Evolutionary conservation across 202 grass and related monocot genomes (phyloP).

Genomic region (Hordeum pubiflorum): DNA sequence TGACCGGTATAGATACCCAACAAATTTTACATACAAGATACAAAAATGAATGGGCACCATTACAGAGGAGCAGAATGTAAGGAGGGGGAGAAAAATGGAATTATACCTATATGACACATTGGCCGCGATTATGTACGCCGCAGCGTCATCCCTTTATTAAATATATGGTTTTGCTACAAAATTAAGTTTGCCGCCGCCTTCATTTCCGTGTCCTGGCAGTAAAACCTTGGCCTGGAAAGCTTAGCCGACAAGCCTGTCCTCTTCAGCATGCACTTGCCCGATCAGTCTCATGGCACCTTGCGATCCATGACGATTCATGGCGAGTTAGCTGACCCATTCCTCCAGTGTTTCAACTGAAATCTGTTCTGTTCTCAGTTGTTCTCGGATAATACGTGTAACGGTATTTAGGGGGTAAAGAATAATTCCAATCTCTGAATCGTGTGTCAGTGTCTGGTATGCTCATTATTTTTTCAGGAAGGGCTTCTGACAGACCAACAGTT

Average conservation of each 20-base stretch:
- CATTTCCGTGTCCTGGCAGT: conserved; percentile 32
- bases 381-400: conserved; percentile 4
- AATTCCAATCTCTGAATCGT: conserved; percentile 16
- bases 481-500: conserved; percentile 93
- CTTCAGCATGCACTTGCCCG: conserved; percentile 33
- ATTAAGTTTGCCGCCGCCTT: conserved; percentile 29
- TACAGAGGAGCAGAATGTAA: conserved; percentile 18
- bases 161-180: conserved; percentile 28
- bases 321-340: conserved; percentile 32
- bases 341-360: conserved; percentile 29
- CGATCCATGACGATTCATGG: conserved; percentile 43
- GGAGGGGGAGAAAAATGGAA: conserved; percentile 24
- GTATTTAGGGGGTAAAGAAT: conserved; percentile 35
- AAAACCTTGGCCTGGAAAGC: conserved; percentile 47
- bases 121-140: conserved; percentile 55
- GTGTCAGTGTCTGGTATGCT: conserved; percentile 35
- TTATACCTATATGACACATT: conserved; percentile 44
- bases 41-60: conserved; percentile 27
- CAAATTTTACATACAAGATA: conserved; percentile 44
- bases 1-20: conserved; percentile 26
- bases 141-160: conserved; percentile 55
- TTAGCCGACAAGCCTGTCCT: conserved; percentile 34
- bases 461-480: conserved; percentile 74
- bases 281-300: conserved; percentile 55
- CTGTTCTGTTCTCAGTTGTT: conserved; percentile 10